Evolutionary conservation across 345 rosid species (phyloP), one percentile per base, ranked within the genome.

Genomic region (Odontarrhena argentea): DNA sequence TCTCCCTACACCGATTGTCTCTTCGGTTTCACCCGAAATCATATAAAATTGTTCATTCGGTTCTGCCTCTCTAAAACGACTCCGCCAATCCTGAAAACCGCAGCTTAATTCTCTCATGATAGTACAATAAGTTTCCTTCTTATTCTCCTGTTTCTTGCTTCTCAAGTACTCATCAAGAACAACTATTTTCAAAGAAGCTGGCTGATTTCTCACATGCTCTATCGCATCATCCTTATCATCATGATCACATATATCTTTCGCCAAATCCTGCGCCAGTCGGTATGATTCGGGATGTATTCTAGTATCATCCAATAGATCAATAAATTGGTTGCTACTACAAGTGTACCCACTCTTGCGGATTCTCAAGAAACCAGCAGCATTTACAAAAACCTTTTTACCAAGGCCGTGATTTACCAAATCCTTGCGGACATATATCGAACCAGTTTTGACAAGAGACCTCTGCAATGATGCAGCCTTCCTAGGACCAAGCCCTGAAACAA

Each of bases 381-480:
- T 91, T 61, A 91, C 81, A 63, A 91, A 91, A 14, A 88, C 93
- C 61, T 83, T 18, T 18, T 18, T 18, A 18, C 22, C 22, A 18
- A 18, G 22, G 22, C 22, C 22, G 22, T 18, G 22, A 18, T 18
- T 18, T 18, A 18, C 22, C 22, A 18, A 18, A 18, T 18, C 22
- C 22, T 18, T 18, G 22, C 22, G 22, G 22, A 18, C 22, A 18
- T 0, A 18, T 0, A 18, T 18, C 22, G 22, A 18, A 18, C 22
- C 97, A 69, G 81, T 80, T 65, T 89, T 85, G 65, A 83, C 87
- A 64, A 91, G 77, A 52, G 96, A 91, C 73, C 91, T 85, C 84
- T 91, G 97, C 52, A 91, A 75, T 44, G 87, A 83, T 47, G 91
- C 86, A 51, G 96, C 97, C 76, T 91, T 91, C 70, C 96, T 80